Evolutionary conservation across 139 green algal species (phyloP), one percentile per base, ranked within the genome.

Genomic region (Spirogloea muscicola): DNA sequence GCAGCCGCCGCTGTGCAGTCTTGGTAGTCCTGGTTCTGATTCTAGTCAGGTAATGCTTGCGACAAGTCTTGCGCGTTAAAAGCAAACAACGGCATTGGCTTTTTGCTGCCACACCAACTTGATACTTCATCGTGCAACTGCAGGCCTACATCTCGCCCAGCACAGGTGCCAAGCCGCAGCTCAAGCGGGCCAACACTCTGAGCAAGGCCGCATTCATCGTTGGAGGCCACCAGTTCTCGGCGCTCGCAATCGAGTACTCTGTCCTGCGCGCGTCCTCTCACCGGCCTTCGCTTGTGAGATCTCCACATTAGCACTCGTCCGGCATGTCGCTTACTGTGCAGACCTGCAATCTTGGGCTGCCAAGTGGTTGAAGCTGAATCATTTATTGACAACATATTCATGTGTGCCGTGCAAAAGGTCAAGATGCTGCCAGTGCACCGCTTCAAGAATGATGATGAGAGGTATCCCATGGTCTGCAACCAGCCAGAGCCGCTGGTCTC

Each of bases 401-500:
- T 21, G 21, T 31, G 40, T 33, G 40, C 31, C 7, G 37, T 31
- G 52, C 52, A 7, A 6, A 31, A 62, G 52, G 52, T 33, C 7
- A 62, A 62, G 7, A 31, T 62, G 37, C 7, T 62, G 6, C 52
- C 52, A 21, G 5, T 62, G 7, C 52, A 62, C 7, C 52, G 52
- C 5, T 62, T 21, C 9, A 38, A 62, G 5, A 39, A 39, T 33
- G 40, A 62, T 39, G 52, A 62, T 62, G 52, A 62, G 9, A 38
- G 52, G 7, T 31, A 31, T 33, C 40, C 52, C 7, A 43, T 31
- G 52, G 9, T 62, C 6, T 33, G 37, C 6, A 38, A 6, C 40
- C 6, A 62, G 16, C 60, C 60, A 6, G 60, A 69, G 7, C 60
- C 60, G 7, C 60, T 69, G 10, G 60, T 69, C 60, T 52, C 29